phyloP scores from a whole-genome alignment of 1,284 basidiomycete genomes.

The Ustilago vetiveriae region DNA sequence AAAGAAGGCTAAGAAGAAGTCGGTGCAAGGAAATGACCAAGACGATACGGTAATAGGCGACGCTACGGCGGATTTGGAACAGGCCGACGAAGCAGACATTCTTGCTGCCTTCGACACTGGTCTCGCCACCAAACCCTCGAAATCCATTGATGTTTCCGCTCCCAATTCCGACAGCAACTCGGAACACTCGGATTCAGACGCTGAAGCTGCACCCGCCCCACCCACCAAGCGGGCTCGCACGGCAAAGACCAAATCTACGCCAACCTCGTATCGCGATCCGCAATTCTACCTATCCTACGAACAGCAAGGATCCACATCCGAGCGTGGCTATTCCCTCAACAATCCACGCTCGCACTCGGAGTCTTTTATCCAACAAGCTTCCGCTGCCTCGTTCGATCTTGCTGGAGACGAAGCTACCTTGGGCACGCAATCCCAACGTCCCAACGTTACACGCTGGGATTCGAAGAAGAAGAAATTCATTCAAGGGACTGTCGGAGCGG shows the following conservation, averaged over 20 bases:
- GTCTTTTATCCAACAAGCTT: conserved; percentile 85
- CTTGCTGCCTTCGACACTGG: conserved; percentile 47
- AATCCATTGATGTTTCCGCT: background rate
- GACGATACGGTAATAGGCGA: conserved; percentile 59
- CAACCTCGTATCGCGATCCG: conserved; percentile 76
- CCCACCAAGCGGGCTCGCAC: conserved; percentile 38
- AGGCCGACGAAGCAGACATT: conserved; percentile 71
- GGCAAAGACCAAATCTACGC: background rate
- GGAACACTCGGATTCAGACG: conserved; percentile 69
- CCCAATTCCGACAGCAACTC: conserved; percentile 26
- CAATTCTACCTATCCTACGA: conserved; percentile 92
- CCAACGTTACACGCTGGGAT: conserved; percentile 81
- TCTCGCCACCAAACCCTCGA: conserved; percentile 2
- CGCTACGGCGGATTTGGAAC: conserved; percentile 70
- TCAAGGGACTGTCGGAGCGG: conserved; percentile 82
- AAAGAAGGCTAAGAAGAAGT: conserved; percentile 47
- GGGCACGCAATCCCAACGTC: conserved; percentile 60
- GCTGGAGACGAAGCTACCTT: conserved; percentile 74
- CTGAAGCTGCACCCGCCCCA: conserved; percentile 50
- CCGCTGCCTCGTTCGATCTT: conserved; percentile 82
- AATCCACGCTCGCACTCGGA: conserved; percentile 65
- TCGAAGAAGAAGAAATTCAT: conserved; percentile 96
- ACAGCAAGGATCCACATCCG: conserved; percentile 83
- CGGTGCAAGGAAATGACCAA: conserved; percentile 53
- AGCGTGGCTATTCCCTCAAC: conserved; percentile 74